A percentile compares a stretch with the other conserved stretches of the same genome.
These are phyloP conservation scores for Drechslerella stenobrocha DNA, from an alignment of 2,329 filamentous ascomycete species.

Conservation along the genomic window DNA sequence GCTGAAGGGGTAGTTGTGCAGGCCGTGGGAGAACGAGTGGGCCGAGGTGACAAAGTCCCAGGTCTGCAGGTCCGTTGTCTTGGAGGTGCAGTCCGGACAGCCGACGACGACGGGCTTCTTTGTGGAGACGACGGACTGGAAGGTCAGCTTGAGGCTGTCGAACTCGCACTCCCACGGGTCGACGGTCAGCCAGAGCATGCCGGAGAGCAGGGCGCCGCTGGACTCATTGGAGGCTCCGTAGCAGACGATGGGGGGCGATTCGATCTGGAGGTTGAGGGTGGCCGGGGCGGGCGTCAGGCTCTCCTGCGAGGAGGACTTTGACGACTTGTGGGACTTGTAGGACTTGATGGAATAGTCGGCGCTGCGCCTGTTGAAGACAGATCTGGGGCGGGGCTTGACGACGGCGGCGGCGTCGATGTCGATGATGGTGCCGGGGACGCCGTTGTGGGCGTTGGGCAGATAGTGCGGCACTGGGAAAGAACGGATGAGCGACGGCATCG, in stretches of 20 bases:
- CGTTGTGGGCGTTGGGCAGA: constrained; percentile 31
- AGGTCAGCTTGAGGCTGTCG: constrained; percentile 71
- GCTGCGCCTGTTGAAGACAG: constrained; percentile 21
- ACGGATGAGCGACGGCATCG: constrained; percentile 45
- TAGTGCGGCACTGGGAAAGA: constrained; percentile 46
- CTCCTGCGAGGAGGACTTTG: constrained; percentile 38
- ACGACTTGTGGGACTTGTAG: constrained; percentile 39
- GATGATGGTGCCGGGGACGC: constrained; percentile 40
- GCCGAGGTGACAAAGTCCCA: constrained; percentile 72
- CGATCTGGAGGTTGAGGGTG: constrained; percentile 60
- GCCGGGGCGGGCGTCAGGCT: constrained; percentile 29
- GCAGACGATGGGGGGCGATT: constrained; percentile 84
- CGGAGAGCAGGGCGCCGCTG: constrained; percentile 81
- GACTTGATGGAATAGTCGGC: constrained; percentile 37
- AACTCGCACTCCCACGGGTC: constrained; percentile 68
- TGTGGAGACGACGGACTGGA: constrained; percentile 71
- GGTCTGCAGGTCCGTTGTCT: constrained; percentile 72
- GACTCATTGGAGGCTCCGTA: constrained; percentile 75
- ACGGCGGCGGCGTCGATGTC: constrained; percentile 24
- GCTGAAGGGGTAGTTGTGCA: constrained; percentile 85
- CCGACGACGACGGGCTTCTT: constrained; percentile 80
- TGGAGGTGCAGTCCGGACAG: constrained; percentile 74
- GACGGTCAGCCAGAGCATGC: constrained; percentile 75
- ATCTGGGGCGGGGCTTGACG: constrained; percentile 14
- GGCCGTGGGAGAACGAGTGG: constrained; percentile 60